Evolutionary conservation across 106 monocot genomes (phyloP), one percentile per base, ranked within the genome.

Genomic region (Allium sativum): DNA sequence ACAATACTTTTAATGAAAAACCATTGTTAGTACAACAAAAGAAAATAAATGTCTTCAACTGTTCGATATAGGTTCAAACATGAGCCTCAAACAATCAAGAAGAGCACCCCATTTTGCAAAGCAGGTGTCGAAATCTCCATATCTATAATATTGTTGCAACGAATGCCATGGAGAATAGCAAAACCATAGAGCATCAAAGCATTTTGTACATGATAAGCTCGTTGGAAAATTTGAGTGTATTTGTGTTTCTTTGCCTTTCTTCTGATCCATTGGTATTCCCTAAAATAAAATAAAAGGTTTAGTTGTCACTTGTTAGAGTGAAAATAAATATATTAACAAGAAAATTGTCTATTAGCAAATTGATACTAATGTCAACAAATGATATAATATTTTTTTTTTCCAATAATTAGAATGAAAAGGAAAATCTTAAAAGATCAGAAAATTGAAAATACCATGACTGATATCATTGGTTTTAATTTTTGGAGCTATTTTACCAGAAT

Each of bases 141-240:
- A 60, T 70, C 95, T 70, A 67, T 95, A 95, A 61, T 94, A 94
- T 58, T 83, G 80, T 68, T 94, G 86, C 93, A 89, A 83, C 41
- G 44, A 46, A 46, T 62, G 61, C 18, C 17, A 62, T 44, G 45
- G 45, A 44, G 53, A 70, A 62, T 70, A 70, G 54, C 70, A 70
- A 70, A 70, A 70, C 70, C 70, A 70, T 19, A 70, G 21, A 10
- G 70, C 70, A 45, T 70, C 70, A 31, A 70, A 70, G 70, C 60
- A 70, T 53, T 70, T 62, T 43, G 70, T 70, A 31, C 70, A 70
- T 20, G 70, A 70, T 43, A 70, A 62, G 52, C 44, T 48, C 7
- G 18, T 22, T 19, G 42, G 42, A 3, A 13, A 50, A 17, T n/a
- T 52, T 4, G 51, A 42, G 61, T 3, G 4, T 59, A 9, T 40